Percentiles rank a stretch among this genome's conserved stretches.
These are phyloP conservation scores for Drechslera avenae DNA, from an alignment of 2,329 filamentous ascomycete species.

Conservation along the genomic window DNA sequence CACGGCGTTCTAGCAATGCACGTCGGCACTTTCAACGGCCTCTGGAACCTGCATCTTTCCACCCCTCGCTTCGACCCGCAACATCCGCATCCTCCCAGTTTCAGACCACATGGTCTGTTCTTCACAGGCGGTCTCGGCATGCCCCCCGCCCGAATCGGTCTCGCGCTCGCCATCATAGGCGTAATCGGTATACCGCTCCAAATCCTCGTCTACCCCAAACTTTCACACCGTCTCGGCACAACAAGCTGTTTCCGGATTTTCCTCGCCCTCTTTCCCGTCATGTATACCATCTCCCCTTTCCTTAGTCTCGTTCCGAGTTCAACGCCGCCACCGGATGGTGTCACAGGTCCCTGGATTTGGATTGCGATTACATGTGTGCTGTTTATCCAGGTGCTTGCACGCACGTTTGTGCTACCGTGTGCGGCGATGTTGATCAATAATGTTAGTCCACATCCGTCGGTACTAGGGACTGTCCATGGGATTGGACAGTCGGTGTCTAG, in stretches of 20 bases:
- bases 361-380: slow-evolving; percentile 49
- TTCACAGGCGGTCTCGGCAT: slow-evolving; percentile 58
- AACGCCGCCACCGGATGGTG: slow-evolving; percentile 47
- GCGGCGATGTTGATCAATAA: slow-evolving; percentile 58
- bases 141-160: slow-evolving; percentile 54
- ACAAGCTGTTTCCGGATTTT: slow-evolving; percentile 49
- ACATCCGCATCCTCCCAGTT: slow-evolving; percentile 39
- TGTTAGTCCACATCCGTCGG: slow-evolving; percentile 59
- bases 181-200: slow-evolving; percentile 55
- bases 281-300: slow-evolving; percentile 53
- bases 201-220: slow-evolving; percentile 52
- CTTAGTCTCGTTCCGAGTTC: slow-evolving; percentile 51
- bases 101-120: slow-evolving; percentile 48
- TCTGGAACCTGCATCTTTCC: slow-evolving; percentile 58
- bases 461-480: slow-evolving; percentile 63
- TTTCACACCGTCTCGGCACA: slow-evolving; percentile 51
- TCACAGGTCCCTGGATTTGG: slow-evolving; percentile 51
- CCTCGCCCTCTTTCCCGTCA: slow-evolving; percentile 52
- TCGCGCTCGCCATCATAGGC: slow-evolving; percentile 56
- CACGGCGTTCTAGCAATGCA: slow-evolving; percentile 55
- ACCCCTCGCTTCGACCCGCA: slow-evolving; percentile 50
- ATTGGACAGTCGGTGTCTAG: slow-evolving; percentile 65
- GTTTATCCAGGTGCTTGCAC: slow-evolving; percentile 52
- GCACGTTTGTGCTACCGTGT: slow-evolving; percentile 61
- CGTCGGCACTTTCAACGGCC: slow-evolving; percentile 55